Evolutionary conservation across 2,329 filamentous ascomycete genomes (phyloP).

Genomic region (Cladosporium sp.): DNA sequence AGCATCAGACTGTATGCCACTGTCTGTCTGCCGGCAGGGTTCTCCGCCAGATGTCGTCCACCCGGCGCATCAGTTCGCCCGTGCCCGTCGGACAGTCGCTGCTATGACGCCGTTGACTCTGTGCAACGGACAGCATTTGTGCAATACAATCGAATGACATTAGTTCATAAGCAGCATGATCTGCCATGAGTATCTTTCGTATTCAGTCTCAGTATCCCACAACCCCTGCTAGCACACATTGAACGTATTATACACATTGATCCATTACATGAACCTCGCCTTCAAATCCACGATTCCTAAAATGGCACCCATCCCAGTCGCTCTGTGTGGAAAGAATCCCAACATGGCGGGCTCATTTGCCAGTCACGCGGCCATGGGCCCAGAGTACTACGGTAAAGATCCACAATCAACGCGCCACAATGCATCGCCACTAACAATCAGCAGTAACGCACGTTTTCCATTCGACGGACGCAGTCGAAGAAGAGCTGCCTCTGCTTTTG

Average conservation of each 20-base stretch:
- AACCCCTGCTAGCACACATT: background rate
- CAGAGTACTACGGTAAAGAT: conserved; percentile 19
- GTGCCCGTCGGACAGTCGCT: background rate
- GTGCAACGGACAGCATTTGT: background rate
- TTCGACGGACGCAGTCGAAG: conserved; percentile 13
- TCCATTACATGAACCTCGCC: conserved; percentile 5
- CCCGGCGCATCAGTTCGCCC: background rate
- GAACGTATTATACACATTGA: background rate
- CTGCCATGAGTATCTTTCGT: background rate
- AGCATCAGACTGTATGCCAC: conserved; percentile 8
- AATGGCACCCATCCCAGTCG: conserved; percentile 21
- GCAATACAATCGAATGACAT: no score
- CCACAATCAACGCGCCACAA: background rate
- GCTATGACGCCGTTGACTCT: background rate
- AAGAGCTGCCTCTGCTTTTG: conserved; percentile 21
- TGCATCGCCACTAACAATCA: background rate
- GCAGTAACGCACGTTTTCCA: conserved; percentile 25
- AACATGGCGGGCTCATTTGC: conserved; percentile 20
- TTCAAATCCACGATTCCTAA: background rate
- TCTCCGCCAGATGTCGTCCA: background rate
- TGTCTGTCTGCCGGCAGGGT: background rate
- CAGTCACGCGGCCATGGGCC: conserved; percentile 14
- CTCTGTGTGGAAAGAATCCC: conserved; percentile 21
- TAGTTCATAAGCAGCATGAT: background rate
- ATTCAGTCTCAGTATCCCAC: background rate